These are phyloP conservation scores for Colletotrichum sublineola DNA, from an alignment of 2,329 filamentous ascomycete species.

Conservation along the genomic window DNA sequence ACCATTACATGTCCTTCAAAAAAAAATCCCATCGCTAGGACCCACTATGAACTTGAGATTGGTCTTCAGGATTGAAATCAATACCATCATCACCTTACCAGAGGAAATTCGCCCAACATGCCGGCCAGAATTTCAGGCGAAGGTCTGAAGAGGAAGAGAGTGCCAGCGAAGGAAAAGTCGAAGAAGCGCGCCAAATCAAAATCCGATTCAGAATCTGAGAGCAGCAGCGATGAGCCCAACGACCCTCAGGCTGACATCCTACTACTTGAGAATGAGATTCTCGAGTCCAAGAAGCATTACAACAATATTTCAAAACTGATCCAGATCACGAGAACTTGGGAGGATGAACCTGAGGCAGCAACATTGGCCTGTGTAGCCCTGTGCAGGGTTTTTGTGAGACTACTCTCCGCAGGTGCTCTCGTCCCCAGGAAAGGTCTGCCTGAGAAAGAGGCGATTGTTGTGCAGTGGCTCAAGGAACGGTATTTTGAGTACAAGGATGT, in stretches of 20 bases:
- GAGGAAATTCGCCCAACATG: conserved; percentile 45
- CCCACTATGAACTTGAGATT: conserved; percentile 36
- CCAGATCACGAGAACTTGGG: conserved; percentile 62
- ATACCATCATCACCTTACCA: neutral
- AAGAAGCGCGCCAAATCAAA: conserved; percentile 67
- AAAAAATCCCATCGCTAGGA: conserved; percentile 33
- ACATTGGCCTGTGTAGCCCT: conserved; percentile 82
- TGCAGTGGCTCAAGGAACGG: conserved; percentile 82
- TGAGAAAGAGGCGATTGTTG: conserved; percentile 81
- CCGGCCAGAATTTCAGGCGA: conserved; percentile 47
- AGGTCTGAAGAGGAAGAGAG: conserved; percentile 66
- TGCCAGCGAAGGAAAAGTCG: conserved; percentile 55
- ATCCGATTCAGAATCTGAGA: conserved; percentile 49
- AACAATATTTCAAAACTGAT: conserved; percentile 87
- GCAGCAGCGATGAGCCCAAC: conserved; percentile 59
- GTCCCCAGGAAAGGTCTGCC: conserved; percentile 73
- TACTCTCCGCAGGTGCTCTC: conserved; percentile 81
- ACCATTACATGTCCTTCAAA: neutral
- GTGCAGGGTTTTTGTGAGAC: conserved; percentile 86
- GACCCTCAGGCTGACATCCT: conserved; percentile 76
- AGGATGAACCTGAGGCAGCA: conserved; percentile 66
- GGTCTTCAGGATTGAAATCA: conserved; percentile 27
- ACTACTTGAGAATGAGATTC: conserved; percentile 82
- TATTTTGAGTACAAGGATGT: conserved; percentile 77
- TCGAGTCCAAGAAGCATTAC: conserved; percentile 90